Base-by-base conservation (phyloP, 2,329 filamentous ascomycete species). In the Tolypocladium paradoxum region DNA sequence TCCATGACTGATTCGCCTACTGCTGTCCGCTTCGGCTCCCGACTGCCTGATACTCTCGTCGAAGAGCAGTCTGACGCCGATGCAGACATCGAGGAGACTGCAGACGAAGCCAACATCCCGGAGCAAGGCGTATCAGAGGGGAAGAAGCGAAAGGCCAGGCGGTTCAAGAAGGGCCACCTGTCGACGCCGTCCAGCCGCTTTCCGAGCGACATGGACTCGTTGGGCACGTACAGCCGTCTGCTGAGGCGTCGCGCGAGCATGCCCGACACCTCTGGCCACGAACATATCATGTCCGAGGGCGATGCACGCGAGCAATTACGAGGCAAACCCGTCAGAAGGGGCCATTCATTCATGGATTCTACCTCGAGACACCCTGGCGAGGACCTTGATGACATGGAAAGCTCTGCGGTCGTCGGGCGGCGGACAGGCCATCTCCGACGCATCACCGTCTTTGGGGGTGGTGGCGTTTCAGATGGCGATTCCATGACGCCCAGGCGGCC, bases 41-140 rank as follows among this genome's bases (percentile, higher is more conserved):
- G 74, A 53, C 73, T 82, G 57, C 78, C 78, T 11, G 73, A 77
- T 22, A 81, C 76, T 1, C 66, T 83, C 53, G 68, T 72, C 43
- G 78, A 81, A 58, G 76, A 78, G 54, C 65, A 70, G 55, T 67
- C 66, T 9, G 70, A 75, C 45, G 73, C 73, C 29, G 78, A 79
- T 55, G 78, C 87, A 1, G 89, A 93, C 66, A 88, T 85, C 1
- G 91, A 95, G 65, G 89, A 93, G 65, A 95, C 90, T 46, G 88
- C 84, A 0, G 89, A 90, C 51, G 91, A 96, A 64, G 78, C 77
- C n/a, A 71, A 72, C 20, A 62, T 69, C n/a, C 65, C 71, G 16
- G 73, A 74, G 8, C 51, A 55, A 7, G 57, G 50, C 51, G 62
- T 69, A 31, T 61, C 68, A 2, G 79, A 78, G 56, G 75, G 78